Evolutionary conservation across 2,329 filamentous ascomycete genomes (phyloP), one percentile per base, ranked within the genome.

Genomic region (Exophiala aquamarina): DNA sequence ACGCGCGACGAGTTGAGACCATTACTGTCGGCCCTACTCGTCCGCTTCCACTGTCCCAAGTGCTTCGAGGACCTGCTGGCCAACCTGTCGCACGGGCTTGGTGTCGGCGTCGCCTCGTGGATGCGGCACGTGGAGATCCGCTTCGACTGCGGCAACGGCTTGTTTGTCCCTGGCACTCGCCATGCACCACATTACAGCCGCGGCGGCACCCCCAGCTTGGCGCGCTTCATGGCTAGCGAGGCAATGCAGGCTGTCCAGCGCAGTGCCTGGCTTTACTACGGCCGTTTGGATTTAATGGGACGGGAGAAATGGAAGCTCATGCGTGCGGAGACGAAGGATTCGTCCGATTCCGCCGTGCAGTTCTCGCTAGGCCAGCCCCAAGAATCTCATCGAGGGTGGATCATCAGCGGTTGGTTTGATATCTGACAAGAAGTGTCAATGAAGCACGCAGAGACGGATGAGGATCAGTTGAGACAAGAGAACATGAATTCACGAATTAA

Each of bases 71-170:
- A 42, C 23, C 34, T 52, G 14, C 37, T 56, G 9, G 21, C 20
- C 46, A 49, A 49, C 21, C 32, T 49, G 18, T 47, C 47, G n/a
- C 32, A 43, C 32, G 53, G 50, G n/a, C 41, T 56, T 11, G 53
- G 53, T 32, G 42, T 47, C 18, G 50, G 50, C 19, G 38, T 53
- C 20, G 33, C 32, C n/a, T n/a, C n/a, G n/a, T 53, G 50, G 50
- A 49, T 53, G 21, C 43, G 37, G 14, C 43, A 43, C 15, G 43
- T 53, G 36, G 50, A 53, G 28, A 47, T 53, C 21, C 13, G 36
- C 8, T 44, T 41, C 26, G 15, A 41, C 13, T 39, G 33, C n/a
- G 28, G 28, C 17, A n/a, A 40, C 18, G 18, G 18, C 18, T n/a
- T n/a, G n/a, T n/a, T 13, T 20, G 37, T 38, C 3, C 28, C 13